A percentile compares a stretch with the other conserved stretches of the same genome.
Evolutionary conservation across 2,329 filamentous ascomycete genomes (phyloP).

Genomic region (Teratosphaeria epicoccoides): DNA sequence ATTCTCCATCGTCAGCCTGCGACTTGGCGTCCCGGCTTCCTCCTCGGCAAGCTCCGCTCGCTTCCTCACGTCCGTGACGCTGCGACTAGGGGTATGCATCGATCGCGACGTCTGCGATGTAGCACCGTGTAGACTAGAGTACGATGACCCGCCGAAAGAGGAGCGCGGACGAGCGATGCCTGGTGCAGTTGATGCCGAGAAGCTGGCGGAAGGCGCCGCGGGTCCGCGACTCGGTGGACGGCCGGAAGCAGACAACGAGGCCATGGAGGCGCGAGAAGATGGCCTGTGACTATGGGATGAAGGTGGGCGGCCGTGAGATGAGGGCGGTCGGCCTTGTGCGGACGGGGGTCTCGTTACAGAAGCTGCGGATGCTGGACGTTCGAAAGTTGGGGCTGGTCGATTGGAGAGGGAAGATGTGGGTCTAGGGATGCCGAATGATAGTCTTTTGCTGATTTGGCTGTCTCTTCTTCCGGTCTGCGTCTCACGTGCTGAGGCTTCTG

Average conservation of each 20-base stretch:
- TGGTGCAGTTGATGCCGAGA: neutral
- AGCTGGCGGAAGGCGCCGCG: neutral
- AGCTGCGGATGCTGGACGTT: slow-evolving; percentile 14
- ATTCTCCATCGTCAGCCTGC: slow-evolving; percentile 14
- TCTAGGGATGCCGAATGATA: slow-evolving; percentile 39
- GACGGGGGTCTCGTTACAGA: neutral
- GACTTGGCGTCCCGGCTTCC: slow-evolving; percentile 7
- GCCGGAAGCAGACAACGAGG: neutral
- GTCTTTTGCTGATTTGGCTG: slow-evolving; percentile 31
- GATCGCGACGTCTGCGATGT: neutral
- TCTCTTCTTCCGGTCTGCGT: slow-evolving; percentile 5
- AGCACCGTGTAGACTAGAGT: neutral
- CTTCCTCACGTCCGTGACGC: neutral
- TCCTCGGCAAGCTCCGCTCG: slow-evolving; percentile 9
- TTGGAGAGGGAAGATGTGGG: slow-evolving; percentile 18
- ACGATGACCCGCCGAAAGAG: neutral
- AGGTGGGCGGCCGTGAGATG: neutral
- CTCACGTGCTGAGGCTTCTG: neutral
- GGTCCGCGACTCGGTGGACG: neutral
- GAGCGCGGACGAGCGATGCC: neutral
- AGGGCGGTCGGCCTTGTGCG: neutral
- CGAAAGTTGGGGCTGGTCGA: slow-evolving; percentile 14
- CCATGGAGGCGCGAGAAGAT: neutral
- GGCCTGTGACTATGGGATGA: neutral
- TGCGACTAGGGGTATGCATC: neutral